Percentiles rank a stretch among this genome's conserved stretches.
Evolutionary conservation across 305 asterid genomes (phyloP).

Genomic region (Striga hermonthica): DNA sequence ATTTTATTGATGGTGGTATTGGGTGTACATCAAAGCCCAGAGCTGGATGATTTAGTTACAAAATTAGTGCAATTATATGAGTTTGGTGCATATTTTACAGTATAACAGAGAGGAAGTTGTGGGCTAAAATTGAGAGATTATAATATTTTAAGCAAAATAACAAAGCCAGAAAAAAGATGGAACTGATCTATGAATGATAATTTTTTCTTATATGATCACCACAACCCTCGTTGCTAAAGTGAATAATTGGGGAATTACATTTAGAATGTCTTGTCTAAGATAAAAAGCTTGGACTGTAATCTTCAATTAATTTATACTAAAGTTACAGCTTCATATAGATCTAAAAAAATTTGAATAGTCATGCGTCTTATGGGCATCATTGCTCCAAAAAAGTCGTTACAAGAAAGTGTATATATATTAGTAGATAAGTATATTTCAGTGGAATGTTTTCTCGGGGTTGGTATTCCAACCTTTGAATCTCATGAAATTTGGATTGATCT

Average conservation of each 20-base stretch:
- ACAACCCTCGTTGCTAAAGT: not conserved
- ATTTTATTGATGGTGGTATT: not conserved
- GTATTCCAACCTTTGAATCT: too few relatives aligned
- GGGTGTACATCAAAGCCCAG: too few relatives aligned
- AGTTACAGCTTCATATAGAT: not conserved
- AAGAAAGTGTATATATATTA: too few relatives aligned
- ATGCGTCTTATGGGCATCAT: not conserved
- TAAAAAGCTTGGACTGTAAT: not conserved
- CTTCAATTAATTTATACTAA: not conserved
- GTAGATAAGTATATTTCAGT: too few relatives aligned
- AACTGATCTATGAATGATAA: not conserved
- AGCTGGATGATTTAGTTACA: too few relatives aligned
- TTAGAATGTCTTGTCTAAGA: not conserved
- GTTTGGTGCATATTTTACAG: not conserved
- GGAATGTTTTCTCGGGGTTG: too few relatives aligned
- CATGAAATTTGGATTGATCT: too few relatives aligned
- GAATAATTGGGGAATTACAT: not conserved
- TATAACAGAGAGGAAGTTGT: not conserved
- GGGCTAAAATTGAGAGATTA: not conserved
- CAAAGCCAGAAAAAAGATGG: not conserved
- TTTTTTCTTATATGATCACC: not conserved
- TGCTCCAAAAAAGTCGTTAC: not conserved
- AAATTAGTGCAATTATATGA: conserved; percentile 2
- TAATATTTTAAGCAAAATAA: not conserved
- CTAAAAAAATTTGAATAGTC: not conserved